Base-by-base conservation (phyloP, 164 flowering plant genomes). In the Kalanchoe fedtschenkoi region DNA sequence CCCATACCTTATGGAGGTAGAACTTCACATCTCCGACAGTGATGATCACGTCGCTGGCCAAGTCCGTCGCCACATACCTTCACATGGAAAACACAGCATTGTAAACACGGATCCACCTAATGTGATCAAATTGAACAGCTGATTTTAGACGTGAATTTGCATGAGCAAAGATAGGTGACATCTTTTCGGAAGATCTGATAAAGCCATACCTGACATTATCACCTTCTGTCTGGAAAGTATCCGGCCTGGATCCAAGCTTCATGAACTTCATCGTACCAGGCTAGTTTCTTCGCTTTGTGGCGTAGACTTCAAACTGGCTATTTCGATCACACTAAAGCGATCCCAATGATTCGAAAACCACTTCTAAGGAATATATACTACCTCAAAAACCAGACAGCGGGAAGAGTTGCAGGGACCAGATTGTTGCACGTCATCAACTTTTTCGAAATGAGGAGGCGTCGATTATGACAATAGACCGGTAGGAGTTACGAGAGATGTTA, bases 231-330 rank as follows among this genome's bases (percentile, higher is more conserved):
- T 85, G 89, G 72, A 93, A 88, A 21, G 83, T 75, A 75, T 90
- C 97, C 6, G 91, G 87, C 82, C 88, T 93, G 15, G 99, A 90
- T 68, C 99, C 99, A 77, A 93, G 95, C 70, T 90, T 90, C 99
- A 93, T 93, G 70, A 86, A 92, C 97, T 92, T 90, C 99, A 93
- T 90, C 70, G 70, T 75, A 58, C 34, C 72, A 71, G 66, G 26
- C 54, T 26, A 42, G 65, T 34, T 4, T 70, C 43, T 60, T 62
- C 26, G 37, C 24, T 30, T 15, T 26, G 24, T 51, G 56, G 32
- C 24, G 56, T 51, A 26, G 56, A 28, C 60, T 33, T 35, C 41
- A 57, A 71, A 72, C 19, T 29, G 59, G 60, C 11, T 22, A 68
- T 26, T 66, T 66, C 63, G 34, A 69, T 44, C 11, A 60, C 39